Evolutionary conservation across 345 rosid genomes (phyloP), one percentile per base, ranked within the genome.

Genomic region (Cardiospermum halicacabum): DNA sequence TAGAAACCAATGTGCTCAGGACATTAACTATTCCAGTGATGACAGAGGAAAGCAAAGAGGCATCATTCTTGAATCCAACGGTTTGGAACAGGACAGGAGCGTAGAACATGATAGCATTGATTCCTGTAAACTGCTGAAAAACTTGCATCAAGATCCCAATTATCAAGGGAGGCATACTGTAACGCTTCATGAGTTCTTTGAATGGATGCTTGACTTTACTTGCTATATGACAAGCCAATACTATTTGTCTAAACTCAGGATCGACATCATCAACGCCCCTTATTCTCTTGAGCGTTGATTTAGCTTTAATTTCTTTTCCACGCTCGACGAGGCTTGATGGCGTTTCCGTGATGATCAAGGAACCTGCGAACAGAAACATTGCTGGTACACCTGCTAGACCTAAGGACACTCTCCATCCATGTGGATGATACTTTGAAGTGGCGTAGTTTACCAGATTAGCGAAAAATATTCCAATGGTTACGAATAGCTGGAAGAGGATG

Each of bases 51-150:
- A 69, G 32, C 53, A 72, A 50, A 0, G 79, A 69, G 9, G 69
- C 74, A 28, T 74, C 47, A 19, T 40, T 74, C 56, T 65, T 65
- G 72, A 77, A 80, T 22, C 81, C 74, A 3, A 77, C 66, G 0
- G 77, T 74, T 56, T 80, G 79, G 30, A 77, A 80, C 30, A 77
- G 73, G 45, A 80, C 72, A 0, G 73, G 73, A 0, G 75, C 70
- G 16, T 74, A 80, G 34, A 80, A 80, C 83, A 78, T 74, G 18
- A 70, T 72, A 37, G 84, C 75, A 27, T 85, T 87, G 64, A 86
- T 89, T 42, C 91, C 83, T 1, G 89, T 86, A 32, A 86, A 80
- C 18, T 86, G 89, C 64, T 81, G 91, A 36, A 87, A 89, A 13
- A 83, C 54, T 67, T 82, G 91, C 4, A 87, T 61, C 76, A 66